Percentiles rank a stretch among this genome's conserved stretches.
Conservation (phyloP, 495 filamentous ascomycete species). For the Daldinia childiae region DNA sequence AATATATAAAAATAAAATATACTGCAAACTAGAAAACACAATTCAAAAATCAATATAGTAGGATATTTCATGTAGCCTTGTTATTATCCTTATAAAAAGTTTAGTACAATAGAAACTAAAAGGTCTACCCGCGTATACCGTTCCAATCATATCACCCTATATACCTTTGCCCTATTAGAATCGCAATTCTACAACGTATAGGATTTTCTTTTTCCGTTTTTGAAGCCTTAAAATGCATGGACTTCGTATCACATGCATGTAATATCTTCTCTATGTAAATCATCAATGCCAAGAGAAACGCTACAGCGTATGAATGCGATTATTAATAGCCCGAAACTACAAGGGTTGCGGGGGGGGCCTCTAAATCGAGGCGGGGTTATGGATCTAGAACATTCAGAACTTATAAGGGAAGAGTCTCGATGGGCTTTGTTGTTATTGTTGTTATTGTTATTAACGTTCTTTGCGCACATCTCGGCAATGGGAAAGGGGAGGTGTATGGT, state of each 20-base stretch:
- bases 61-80: too few species aligned
- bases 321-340: conserved; percentile 9
- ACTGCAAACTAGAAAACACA: not conserved
- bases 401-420: conserved; percentile 4
- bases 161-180: not conserved
- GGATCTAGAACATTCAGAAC: conserved; percentile 6
- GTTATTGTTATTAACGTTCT: not conserved
- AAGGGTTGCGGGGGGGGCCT: conserved; percentile 3
- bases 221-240: not conserved
- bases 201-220: not conserved
- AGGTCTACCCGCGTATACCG: conserved; percentile 1
- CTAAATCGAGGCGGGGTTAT: conserved; percentile 18
- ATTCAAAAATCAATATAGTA: not conserved
- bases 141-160: not conserved
- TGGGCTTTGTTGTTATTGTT: not conserved
- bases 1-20: not conserved
- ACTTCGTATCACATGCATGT: conserved; percentile 9
- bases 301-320: conserved; percentile 4
- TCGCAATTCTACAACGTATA: not conserved
- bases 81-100: too few species aligned
- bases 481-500: not conserved
- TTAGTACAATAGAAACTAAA: not conserved
- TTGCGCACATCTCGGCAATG: conserved; percentile 9
- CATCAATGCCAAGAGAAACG: conserved; percentile 13
- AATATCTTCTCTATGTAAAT: not conserved